Evolutionary conservation across 345 rosid species (phyloP), one percentile per base, ranked within the genome.

Genomic region (Heritiera fomes): DNA sequence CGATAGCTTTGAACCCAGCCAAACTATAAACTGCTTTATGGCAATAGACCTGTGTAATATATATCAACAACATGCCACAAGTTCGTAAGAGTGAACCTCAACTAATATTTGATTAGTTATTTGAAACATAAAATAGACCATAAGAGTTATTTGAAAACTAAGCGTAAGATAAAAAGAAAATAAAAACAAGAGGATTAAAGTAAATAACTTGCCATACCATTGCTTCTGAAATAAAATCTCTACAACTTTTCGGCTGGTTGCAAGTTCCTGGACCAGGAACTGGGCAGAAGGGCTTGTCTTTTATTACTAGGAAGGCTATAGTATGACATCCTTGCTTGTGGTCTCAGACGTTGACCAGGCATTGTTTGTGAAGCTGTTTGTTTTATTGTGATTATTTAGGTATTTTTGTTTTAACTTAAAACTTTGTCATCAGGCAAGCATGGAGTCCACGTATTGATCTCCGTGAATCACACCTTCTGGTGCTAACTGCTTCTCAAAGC

Each of bases 381-480:
- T 63, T 65, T 53, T 53, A 9, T 9, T 38, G 63, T 18, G 7
- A 17, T 15, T 15, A 30, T 46, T 30, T 43, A 20, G 18, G 41
- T 28, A 10, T 20, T 38, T 45, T 52, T 32, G 8, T 73, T 45
- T 13, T 13, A 9, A 18, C 4, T 34, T 38, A 38, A 38, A 73
- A 23, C 41, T 70, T 15, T 2, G 6, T 52, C 6, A 81, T 74
- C 71, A 90, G 94, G 85, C 92, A 85, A 83, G 90, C 91, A 59
- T 90, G 92, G 94, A 87, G 86, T 49, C 85, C 83, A 3, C 87
- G 85, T 71, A 80, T 87, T 53, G 86, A 85, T 79, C 85, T 89
- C 47, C 87, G 71, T 43, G 88, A 90, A 71, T 85, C 94, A 60
- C 92, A 83, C 74, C 87, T 90, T 75, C 87, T 89, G 40, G 91